Evolutionary conservation across 306 rosid species (phyloP), one percentile per base, ranked within the genome.

Genomic region (Calophaca sinica): DNA sequence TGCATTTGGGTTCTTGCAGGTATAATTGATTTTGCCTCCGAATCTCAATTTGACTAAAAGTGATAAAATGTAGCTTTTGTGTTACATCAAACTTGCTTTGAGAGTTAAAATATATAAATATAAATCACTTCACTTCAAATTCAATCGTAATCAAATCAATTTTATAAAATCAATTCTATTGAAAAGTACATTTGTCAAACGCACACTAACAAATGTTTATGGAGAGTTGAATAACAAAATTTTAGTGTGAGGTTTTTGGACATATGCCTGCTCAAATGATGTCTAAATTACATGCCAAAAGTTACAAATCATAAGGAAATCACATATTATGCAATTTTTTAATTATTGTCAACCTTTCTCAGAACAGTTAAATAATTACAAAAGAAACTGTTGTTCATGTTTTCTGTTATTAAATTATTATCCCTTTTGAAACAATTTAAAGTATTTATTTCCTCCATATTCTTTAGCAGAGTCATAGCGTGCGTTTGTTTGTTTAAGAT

Each of bases 351-450:
- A 45, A 42, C 29, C 60, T 65, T 45, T 63, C 36, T 32, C n/a
- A n/a, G 52, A 4, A 41, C 38, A 14, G 6, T 2, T 13, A 42
- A 69, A 32, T 6, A 29, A 3, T 3, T 42, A 26, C 5, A 45
- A 45, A 26, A 14, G 35, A 10, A 54, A 77, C 8, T 46, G 14
- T 20, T 7, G 12, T 2, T 5, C 15, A 28, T 42, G 11, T 29
- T 60, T 28, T 1, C 15, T 78, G 14, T 20, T 20, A 20, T 20
- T 20, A 20, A 20, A 0, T 61, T 70, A 28, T 69, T 70, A 20
- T 51, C 63, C 41, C 42, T 75, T 55, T 62, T 60, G 74, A 49
- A 14, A 66, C 15, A 3, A 7, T 60, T 69, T 38, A 28, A 36
- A 12, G 26, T 32, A 48, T 73, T 31, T 53, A 7, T 32, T 13